Base-by-base conservation (phyloP, 805 yeast species). In the Peterozyma toletana region DNA sequence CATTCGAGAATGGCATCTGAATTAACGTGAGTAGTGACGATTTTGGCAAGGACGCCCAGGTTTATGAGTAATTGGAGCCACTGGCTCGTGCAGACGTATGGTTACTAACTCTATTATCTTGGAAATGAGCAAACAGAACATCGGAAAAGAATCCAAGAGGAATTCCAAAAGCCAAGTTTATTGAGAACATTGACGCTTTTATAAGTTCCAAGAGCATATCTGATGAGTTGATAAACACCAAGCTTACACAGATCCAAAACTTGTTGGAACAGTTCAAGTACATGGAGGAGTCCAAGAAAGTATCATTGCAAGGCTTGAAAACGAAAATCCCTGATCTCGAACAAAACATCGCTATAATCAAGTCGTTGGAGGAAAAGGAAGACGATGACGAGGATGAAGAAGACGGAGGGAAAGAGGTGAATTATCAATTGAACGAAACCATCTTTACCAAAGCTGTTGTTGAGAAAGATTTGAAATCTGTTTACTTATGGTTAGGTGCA, bases 401-500 rank as follows among this genome's bases (percentile, higher is more conserved):
- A 3, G 63, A 60, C 11, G 63, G 52, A 4, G 65, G 53, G 3
- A 29, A 86, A 33, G 81, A 77, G 42, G 78, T 89, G n/a, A 84
- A 85, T 59, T 93, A 86, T 58, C 96, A 90, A 62, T 73, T 93
- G 56, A 91, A 93, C 62, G 98, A 93, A 57, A 91, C 99, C 0
- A 71, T 93, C 35, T 91, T 78, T 59, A 85, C 97, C 7, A 79
- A 79, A 46, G 99, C 99, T 1, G 71, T 70, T 33, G 70, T 93
- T 30, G 78, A 77, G 35, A 73, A 79, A 21, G 75, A 74, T 29
- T 58, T 74, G 41, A 62, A 75, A 21, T 60, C 67, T 2, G 98
- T 93, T 1, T 80, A 80, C 50, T 69, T 93, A 39, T 93, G 99
- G 99, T 72, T 93, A n/a, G 99, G 99, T 10, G 99, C 99, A 0